phyloP scores from a whole-genome alignment of 805 yeast genomes.

The Grigorovia jiainica region DNA sequence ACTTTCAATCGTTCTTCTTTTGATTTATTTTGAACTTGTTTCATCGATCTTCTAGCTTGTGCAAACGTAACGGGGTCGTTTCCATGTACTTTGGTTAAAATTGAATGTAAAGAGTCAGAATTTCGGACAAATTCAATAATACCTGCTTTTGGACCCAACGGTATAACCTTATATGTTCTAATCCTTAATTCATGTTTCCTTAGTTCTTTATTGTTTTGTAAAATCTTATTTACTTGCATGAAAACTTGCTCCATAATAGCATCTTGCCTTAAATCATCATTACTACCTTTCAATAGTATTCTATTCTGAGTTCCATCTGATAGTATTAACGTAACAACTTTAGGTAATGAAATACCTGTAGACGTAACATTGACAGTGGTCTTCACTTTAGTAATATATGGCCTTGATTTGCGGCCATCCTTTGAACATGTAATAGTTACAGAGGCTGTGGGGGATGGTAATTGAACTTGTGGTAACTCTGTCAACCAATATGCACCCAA shows the following conservation, averaged over 20 bases:
- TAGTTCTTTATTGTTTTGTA: slow-evolving; percentile 47
- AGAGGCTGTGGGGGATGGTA: slow-evolving; percentile 62
- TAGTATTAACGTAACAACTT: slow-evolving; percentile 48
- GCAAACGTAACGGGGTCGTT: slow-evolving; percentile 40
- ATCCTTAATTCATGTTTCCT: slow-evolving; percentile 49
- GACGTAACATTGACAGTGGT: slow-evolving; percentile 50
- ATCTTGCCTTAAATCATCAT: slow-evolving; percentile 91
- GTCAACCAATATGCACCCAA: slow-evolving; percentile 52
- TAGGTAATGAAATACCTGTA: slow-evolving; percentile 84
- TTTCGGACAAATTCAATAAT: slow-evolving; percentile 81
- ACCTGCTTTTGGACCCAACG: slow-evolving; percentile 82
- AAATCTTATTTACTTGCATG: slow-evolving; percentile 65
- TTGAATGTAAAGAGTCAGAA: slow-evolving; percentile 61
- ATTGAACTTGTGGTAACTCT: slow-evolving; percentile 31
- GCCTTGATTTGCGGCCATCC: slow-evolving; percentile 37
- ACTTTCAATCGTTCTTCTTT: slow-evolving; percentile 34
- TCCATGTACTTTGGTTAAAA: slow-evolving; percentile 55
- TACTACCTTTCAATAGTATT: slow-evolving; percentile 70
- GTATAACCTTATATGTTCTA: slow-evolving; percentile 82
- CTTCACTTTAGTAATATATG: slow-evolving; percentile 39
- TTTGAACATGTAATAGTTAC: slow-evolving; percentile 35
- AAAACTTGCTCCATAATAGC: slow-evolving; percentile 97
- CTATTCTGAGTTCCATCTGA: slow-evolving; percentile 51
- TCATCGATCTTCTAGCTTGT: slow-evolving; percentile 59
- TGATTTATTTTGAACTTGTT: slow-evolving; percentile 40